These are phyloP conservation scores for Pilasporangium apinafurcum DNA, from an alignment of 352 stramenopile species.

Conservation along the genomic window DNA sequence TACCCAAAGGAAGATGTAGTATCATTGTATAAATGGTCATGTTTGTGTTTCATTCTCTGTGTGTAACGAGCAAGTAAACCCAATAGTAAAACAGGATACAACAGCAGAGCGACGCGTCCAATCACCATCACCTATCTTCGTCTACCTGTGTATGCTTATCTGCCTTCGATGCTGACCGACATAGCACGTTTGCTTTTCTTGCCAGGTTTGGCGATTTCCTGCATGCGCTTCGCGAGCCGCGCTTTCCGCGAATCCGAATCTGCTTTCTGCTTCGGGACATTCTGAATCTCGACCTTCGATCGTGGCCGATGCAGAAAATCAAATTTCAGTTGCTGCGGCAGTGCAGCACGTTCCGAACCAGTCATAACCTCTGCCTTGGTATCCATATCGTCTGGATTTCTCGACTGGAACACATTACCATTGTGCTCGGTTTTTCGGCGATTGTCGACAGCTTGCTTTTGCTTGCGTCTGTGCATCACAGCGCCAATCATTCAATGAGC, in stretches of 20 bases:
- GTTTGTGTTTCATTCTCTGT: too few relatives aligned
- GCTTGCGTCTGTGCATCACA: constrained; percentile 15
- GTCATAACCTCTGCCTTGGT: constrained; percentile 25
- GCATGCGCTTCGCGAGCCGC: constrained; percentile 83
- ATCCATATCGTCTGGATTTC: constrained; percentile 16
- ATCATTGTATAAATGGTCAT: too few relatives aligned
- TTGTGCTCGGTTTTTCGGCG: constrained; percentile 15
- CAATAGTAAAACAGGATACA: too few relatives aligned
- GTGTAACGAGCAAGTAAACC: too few relatives aligned
- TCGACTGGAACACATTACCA: constrained; percentile 46
- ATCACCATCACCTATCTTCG: too few relatives aligned
- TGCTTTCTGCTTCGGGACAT: constrained; percentile 48
- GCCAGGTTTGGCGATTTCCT: constrained; percentile 73
- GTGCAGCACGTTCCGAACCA: constrained; percentile 53
- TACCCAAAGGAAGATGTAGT: too few relatives aligned
- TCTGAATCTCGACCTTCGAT: constrained; percentile 71
- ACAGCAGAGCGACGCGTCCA: too few relatives aligned
- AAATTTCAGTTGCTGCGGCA: constrained; percentile 72
- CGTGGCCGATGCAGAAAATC: constrained; percentile 81
- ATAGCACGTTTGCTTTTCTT: constrained; percentile 74
- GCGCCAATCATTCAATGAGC: background rate
- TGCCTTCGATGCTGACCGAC: constrained; percentile 74
- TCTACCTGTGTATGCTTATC: constrained; percentile 26
- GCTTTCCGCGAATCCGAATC: constrained; percentile 76
- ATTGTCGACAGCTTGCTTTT: constrained; percentile 31